Conservation (phyloP, 2,329 filamentous ascomycete genomes). For the Ophiostoma sp. region DNA sequence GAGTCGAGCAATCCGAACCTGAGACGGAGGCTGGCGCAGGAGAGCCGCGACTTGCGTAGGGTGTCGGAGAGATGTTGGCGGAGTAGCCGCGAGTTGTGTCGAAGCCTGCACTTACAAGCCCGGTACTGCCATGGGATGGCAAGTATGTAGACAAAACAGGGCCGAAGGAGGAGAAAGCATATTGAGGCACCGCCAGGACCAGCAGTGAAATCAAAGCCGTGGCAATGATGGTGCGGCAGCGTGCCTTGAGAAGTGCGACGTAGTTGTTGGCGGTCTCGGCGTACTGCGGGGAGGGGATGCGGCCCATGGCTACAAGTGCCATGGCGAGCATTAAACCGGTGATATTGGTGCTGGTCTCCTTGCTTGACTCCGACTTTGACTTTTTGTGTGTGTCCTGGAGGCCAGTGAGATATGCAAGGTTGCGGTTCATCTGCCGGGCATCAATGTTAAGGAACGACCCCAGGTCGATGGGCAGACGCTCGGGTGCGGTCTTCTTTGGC, state of each 20-base stretch:
- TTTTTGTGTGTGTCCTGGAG: slow-evolving; percentile 29
- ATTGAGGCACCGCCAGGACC: not conserved
- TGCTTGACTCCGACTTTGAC: not conserved
- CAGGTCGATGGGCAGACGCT: slow-evolving; percentile 45
- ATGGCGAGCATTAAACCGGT: not conserved
- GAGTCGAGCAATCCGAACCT: slow-evolving; percentile 17
- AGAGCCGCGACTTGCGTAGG: not conserved
- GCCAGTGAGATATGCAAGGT: slow-evolving; percentile 46
- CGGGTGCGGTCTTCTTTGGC: slow-evolving; percentile 35
- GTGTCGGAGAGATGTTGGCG: not conserved
- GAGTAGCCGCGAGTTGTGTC: not conserved
- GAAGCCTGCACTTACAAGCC: not conserved
- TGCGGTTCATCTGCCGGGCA: slow-evolving; percentile 49
- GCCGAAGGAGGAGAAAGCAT: not conserved
- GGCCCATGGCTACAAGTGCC: not conserved
- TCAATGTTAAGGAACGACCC: slow-evolving; percentile 48
- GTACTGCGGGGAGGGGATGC: not conserved
- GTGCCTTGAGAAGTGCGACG: not conserved
- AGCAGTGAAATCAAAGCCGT: not conserved
- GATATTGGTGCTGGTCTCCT: not conserved
- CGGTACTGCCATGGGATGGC: not conserved
- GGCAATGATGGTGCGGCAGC: slow-evolving; percentile 2
- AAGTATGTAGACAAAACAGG: slow-evolving; percentile 1
- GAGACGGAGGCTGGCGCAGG: not conserved
- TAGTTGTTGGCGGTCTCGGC: not conserved